Base-by-base conservation (phyloP, 140 eudicot genomes). In the Anethum foeniculum region DNA sequence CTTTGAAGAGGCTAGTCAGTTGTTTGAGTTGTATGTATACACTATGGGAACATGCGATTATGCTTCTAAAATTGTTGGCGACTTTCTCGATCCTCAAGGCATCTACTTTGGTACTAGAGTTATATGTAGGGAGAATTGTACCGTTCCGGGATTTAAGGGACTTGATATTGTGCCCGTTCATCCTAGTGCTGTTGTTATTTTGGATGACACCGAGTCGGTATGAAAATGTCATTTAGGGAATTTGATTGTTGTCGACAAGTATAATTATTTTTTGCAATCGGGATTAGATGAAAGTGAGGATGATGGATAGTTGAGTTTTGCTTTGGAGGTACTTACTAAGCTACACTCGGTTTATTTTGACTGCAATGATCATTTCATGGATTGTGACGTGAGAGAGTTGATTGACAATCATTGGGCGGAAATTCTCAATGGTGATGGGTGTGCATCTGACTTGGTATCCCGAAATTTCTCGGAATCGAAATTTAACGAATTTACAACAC, bases 201-300 rank as follows among this genome's bases (percentile, higher is more conserved):
- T 95, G 80, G 99, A 95, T 88, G 99, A 95, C 78, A 94, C 93
- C 6, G 95, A 92, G 81, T 64, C 80, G 23, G 98, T 94, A 75
- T 75, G 79, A 64, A 0, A 27, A 27, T 18, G 79, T 11, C 2
- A 28, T 48, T 46, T 13, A 1, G 28, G 47, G 30, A 75, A 75
- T 75, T 28, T 75, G 44, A 47, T 75, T 21, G 0, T 46, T 25
- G n/a, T 75, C 6, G 44, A 75, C 0, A 16, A 28, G 43, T 75
- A 75, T 10, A 6, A 48, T 3, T 75, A 13, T 75, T 75, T 75
- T 7, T 0, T 28, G 12, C 4, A 46, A 75, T 13, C 0, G 7
- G n/a, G 16, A 7, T 8, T 5, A 7, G 79, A 75, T 28, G 79
- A 75, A 75, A 75, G 79, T 27, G 64, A 75, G 28, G 44, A 1